Evolutionary conservation across 345 rosid genomes (phyloP).

Genomic region (Pelargonium nanum): DNA sequence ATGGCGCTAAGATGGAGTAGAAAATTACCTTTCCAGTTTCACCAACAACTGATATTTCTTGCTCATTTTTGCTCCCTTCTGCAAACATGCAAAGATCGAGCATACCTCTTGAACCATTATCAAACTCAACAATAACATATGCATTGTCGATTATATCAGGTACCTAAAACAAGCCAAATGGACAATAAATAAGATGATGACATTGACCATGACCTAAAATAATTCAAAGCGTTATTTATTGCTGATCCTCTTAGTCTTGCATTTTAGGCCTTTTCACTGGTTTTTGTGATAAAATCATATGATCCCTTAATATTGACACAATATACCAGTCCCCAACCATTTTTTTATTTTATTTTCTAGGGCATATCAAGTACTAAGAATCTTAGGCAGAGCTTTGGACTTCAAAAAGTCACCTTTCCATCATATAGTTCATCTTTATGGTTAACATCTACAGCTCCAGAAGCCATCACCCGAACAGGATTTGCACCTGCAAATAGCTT

Average conservation of each 20-base stretch:
- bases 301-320: neutral
- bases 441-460: slow-evolving; percentile 84
- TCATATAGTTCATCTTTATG: slow-evolving; percentile 85
- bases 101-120: slow-evolving; percentile 84
- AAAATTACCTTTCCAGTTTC: slow-evolving; percentile 57
- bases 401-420: slow-evolving; percentile 48
- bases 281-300: neutral
- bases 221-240: neutral
- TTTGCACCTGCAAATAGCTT: slow-evolving; percentile 73
- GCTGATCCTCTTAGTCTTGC: neutral
- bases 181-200: neutral
- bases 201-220: neutral
- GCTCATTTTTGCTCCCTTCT: slow-evolving; percentile 94
- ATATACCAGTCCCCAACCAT: neutral
- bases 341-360: neutral
- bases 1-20: neutral
- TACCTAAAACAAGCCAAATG: slow-evolving; percentile 30
- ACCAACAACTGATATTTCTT: slow-evolving; percentile 77
- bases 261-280: neutral
- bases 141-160: slow-evolving; percentile 91
- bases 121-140: slow-evolving; percentile 75
- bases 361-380: neutral
- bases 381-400: neutral
- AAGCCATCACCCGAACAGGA: slow-evolving; percentile 89
- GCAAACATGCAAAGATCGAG: slow-evolving; percentile 98